phyloP scores from a whole-genome alignment of 2,329 filamentous ascomycete species.

The Hortaea sp. region DNA sequence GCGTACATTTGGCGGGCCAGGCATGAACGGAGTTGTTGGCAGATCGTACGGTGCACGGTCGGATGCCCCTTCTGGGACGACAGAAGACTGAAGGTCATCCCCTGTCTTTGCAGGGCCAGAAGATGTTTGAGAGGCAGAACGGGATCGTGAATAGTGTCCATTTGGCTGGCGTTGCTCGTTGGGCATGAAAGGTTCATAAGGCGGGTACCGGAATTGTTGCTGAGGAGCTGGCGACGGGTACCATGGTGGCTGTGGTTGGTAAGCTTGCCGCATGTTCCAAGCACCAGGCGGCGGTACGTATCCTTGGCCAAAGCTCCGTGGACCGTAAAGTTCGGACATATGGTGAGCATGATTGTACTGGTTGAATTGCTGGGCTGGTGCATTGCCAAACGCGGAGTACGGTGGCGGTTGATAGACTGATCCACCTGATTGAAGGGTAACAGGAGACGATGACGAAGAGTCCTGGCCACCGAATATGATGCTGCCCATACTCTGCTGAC shows the following conservation, averaged over 20 bases:
- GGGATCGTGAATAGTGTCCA: constrained; percentile 11
- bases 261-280: constrained; percentile 11
- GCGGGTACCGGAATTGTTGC: constrained; percentile 16
- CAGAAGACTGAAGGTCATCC: constrained; percentile 14
- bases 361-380: constrained; percentile 17
- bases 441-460: constrained; percentile 29
- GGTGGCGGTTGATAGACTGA: constrained; percentile 11
- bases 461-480: constrained; percentile 32
- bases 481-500: constrained; percentile 17
- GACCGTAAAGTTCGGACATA: constrained; percentile 13
- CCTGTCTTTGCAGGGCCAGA: constrained; percentile 7
- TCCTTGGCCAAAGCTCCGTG: constrained; percentile 4
- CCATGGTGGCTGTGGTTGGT: constrained; percentile 4
- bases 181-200: constrained; percentile 15
- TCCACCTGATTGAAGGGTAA: constrained; percentile 17
- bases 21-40: constrained; percentile 4
- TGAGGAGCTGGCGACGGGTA: constrained; percentile 9
- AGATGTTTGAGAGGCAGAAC: constrained; percentile 18
- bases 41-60: background rate
- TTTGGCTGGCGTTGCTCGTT: constrained; percentile 8
- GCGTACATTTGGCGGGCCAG: constrained; percentile 2
- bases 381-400: constrained; percentile 5
- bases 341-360: constrained; percentile 16
- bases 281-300: constrained; percentile 5
- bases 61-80: constrained; percentile 6